Conservation (phyloP, 208 protist species). For the Wallacemonas sp. region DNA sequence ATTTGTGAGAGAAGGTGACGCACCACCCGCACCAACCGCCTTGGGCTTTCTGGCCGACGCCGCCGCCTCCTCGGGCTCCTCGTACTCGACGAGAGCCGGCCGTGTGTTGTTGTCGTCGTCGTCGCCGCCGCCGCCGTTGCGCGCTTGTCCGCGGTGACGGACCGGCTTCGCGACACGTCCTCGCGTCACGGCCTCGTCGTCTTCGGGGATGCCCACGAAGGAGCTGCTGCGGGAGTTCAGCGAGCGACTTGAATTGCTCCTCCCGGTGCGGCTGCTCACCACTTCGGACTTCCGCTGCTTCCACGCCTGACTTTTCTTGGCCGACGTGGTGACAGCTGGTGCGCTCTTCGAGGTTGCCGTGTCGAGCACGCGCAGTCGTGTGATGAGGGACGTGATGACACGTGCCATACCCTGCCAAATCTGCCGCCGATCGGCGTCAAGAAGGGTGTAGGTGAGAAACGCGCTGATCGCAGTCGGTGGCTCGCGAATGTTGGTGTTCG, state of each 20-base stretch:
- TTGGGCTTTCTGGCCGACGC: no score
- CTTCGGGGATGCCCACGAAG: constrained; percentile 3
- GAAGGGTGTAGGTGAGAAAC: constrained; percentile 38
- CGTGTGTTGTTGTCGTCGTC: not conserved
- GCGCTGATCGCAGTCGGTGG: constrained; percentile 14
- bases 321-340: not conserved
- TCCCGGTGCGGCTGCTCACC: not conserved
- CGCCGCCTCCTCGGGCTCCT: no score
- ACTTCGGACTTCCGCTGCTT: not conserved
- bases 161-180: constrained; percentile 7
- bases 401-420: constrained; percentile 63
- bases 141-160: not conserved
- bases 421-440: constrained; percentile 43
- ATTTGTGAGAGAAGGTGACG: no score
- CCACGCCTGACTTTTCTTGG: constrained; percentile 1
- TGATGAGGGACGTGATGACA: constrained; percentile 66
- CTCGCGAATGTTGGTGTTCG: not conserved
- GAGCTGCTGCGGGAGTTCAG: constrained; percentile 7
- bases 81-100: not conserved
- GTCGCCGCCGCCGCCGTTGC: not conserved
- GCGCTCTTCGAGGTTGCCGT: constrained; percentile 20
- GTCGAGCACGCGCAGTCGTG: constrained; percentile 69
- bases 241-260: constrained; percentile 6
- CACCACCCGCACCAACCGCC: no score
- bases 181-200: constrained; percentile 2